phyloP scores from a whole-genome alignment of 2,329 filamentous ascomycete species.

The Claviceps lovelessii region DNA sequence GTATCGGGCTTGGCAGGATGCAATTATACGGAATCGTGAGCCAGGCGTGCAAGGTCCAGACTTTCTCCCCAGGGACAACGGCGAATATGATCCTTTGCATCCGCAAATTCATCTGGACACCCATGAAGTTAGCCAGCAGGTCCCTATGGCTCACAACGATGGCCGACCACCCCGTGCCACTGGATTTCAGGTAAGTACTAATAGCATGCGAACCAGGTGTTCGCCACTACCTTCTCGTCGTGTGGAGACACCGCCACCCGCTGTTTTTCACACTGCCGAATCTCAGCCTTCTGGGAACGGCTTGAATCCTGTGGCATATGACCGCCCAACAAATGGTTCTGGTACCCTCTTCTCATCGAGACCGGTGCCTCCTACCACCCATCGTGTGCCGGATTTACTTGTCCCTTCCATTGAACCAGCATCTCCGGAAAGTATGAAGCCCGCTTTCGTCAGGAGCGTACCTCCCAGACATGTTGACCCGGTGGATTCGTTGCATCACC shows the following conservation, averaged over 20 bases:
- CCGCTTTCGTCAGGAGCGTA: constrained; percentile 21
- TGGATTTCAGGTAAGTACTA: constrained; percentile 3
- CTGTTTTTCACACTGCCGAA: neutral
- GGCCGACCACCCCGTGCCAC: neutral
- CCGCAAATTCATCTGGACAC: constrained; percentile 1
- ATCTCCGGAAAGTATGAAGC: constrained; percentile 22
- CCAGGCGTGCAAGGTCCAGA: constrained; percentile 7
- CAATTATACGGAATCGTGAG: constrained; percentile 19
- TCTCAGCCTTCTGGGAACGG: constrained; percentile 8
- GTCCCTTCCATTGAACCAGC: constrained; percentile 32
- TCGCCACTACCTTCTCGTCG: constrained; percentile 3
- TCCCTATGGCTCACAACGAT: neutral
- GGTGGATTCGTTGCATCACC: constrained; percentile 10
- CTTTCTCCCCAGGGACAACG: constrained; percentile 6
- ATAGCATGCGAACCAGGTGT: neutral
- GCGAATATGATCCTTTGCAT: constrained; percentile 3
- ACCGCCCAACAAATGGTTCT: constrained; percentile 7
- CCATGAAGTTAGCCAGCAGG: constrained; percentile 3
- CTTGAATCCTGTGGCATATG: constrained; percentile 14
- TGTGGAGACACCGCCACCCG: neutral
- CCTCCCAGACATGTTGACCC: constrained; percentile 15
- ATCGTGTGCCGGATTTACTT: constrained; percentile 26
- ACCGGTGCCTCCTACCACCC: constrained; percentile 7
- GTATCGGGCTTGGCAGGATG: constrained; percentile 31
- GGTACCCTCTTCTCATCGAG: constrained; percentile 7